These are phyloP conservation scores for Inga oerstediana DNA, from an alignment of 306 rosid species.

Conservation along the genomic window DNA sequence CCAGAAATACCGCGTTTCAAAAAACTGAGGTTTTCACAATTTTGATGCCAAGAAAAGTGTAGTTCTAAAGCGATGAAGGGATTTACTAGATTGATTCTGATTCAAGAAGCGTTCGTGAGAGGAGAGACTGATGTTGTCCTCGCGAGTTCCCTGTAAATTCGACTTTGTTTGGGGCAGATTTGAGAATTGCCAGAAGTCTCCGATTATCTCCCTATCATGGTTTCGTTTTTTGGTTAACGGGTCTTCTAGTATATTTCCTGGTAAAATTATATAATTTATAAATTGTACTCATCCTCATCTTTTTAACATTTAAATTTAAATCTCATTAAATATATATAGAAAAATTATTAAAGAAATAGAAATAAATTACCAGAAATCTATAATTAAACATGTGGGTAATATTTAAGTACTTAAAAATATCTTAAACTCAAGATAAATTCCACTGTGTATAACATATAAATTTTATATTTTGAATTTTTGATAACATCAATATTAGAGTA, in stretches of 20 bases:
- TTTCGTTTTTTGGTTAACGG: neutral
- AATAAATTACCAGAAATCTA: too few species aligned
- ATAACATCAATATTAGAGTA: neutral
- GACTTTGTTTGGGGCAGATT: neutral
- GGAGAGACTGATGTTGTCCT: neutral
- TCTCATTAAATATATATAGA: too few species aligned
- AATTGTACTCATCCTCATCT: neutral
- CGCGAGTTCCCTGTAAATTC: neutral
- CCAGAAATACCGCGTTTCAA: conserved; percentile 1
- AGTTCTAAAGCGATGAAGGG: neutral
- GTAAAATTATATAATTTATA: neutral
- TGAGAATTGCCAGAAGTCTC: neutral
- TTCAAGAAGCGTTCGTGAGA: neutral
- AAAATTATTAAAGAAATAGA: too few species aligned
- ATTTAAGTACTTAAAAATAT: too few species aligned
- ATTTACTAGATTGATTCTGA: neutral
- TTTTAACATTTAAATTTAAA: too few species aligned
- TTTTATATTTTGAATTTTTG: too few species aligned
- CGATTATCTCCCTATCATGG: neutral
- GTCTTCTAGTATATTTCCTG: neutral
- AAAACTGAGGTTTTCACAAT: neutral
- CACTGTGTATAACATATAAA: too few species aligned
- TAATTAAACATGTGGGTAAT: too few species aligned
- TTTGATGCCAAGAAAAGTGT: neutral
- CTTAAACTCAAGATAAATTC: too few species aligned